Percentiles rank a stretch among this genome's conserved stretches.
phyloP scores from a whole-genome alignment of 352 stramenopile species.

The Pythium inflatum region DNA sequence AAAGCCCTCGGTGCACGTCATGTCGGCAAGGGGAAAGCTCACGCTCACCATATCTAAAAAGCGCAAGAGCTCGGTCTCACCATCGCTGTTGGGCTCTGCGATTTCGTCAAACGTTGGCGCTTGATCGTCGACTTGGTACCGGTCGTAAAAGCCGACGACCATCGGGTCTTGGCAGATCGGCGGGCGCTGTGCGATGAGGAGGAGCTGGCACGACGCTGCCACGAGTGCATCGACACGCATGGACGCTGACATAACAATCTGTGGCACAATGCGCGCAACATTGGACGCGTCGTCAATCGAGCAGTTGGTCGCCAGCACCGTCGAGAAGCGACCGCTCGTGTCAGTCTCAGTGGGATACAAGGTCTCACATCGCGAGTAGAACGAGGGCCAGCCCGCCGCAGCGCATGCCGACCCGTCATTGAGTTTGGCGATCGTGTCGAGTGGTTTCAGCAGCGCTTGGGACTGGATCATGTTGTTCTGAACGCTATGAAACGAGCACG shows the following conservation, averaged over 20 bases:
- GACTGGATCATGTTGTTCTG: slow-evolving; percentile 25
- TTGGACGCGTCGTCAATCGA: slow-evolving; percentile 8
- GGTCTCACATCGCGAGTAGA: slow-evolving; percentile 23
- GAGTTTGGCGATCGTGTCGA: slow-evolving; percentile 14
- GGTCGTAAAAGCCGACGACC: slow-evolving; percentile 14
- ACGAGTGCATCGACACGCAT: slow-evolving; percentile 27
- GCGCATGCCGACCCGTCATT: slow-evolving; percentile 4
- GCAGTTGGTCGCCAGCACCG: slow-evolving; percentile 17
- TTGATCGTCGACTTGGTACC: slow-evolving; percentile 23
- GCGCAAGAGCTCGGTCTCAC: slow-evolving; percentile 19
- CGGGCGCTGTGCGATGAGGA: slow-evolving; percentile 13
- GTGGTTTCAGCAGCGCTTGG: slow-evolving; percentile 7
- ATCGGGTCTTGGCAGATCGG: slow-evolving; percentile 30
- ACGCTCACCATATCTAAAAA: slow-evolving; percentile 27
- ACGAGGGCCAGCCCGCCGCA: slow-evolving; percentile 25
- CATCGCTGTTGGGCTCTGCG: slow-evolving; percentile 10
- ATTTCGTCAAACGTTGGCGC: slow-evolving; percentile 13
- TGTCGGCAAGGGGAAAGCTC: slow-evolving; percentile 21
- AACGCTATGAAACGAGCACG: too few species aligned
- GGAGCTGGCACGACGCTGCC: slow-evolving; percentile 12
- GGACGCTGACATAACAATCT: slow-evolving; percentile 18
- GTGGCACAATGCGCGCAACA: slow-evolving; percentile 5
- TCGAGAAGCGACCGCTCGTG: slow-evolving; percentile 18
- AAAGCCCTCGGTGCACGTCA: slow-evolving; percentile 28
- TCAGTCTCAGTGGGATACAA: too few species aligned